A percentile compares a stretch with the other conserved stretches of the same genome.
Conservation (phyloP, 768 basidiomycete genomes). For the Agrocybe pediades region DNA sequence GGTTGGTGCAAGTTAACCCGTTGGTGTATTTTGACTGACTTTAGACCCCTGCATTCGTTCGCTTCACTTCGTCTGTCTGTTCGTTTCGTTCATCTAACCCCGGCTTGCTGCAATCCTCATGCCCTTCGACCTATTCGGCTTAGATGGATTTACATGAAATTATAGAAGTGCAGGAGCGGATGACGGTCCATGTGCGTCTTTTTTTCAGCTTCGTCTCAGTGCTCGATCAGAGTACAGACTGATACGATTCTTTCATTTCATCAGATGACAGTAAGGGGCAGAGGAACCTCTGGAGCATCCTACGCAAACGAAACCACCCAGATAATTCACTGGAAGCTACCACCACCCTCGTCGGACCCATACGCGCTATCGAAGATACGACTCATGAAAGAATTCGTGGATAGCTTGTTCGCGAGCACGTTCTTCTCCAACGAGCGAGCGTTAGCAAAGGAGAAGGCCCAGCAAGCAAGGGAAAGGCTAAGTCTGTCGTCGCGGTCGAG, state of each 20-base stretch:
- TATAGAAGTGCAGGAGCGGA: background rate
- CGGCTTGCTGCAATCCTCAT: background rate
- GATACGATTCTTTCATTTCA: background rate
- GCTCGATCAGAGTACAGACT: background rate
- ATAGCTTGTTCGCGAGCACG: conserved; percentile 21
- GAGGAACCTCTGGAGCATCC: conserved; percentile 23
- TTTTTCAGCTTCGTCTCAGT: background rate
- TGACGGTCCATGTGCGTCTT: background rate
- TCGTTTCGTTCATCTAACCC: too few species aligned
- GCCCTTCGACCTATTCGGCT: background rate
- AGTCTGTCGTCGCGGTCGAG: too few species aligned
- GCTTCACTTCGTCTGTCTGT: too few species aligned
- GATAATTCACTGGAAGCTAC: conserved; percentile 23
- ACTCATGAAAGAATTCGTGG: conserved; percentile 33
- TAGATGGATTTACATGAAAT: background rate
- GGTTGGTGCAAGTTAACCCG: background rate
- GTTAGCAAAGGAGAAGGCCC: conserved; percentile 13
- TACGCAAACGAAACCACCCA: conserved; percentile 24
- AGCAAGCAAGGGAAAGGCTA: background rate
- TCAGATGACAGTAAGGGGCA: conserved; percentile 25
- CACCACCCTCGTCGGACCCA: conserved; percentile 10
- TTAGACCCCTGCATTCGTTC: background rate
- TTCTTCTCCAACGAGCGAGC: conserved; percentile 33
- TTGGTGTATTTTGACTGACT: background rate
- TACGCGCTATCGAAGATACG: conserved; percentile 24